Conservation (phyloP, 805 yeast species). For the Starmerella floris region DNA sequence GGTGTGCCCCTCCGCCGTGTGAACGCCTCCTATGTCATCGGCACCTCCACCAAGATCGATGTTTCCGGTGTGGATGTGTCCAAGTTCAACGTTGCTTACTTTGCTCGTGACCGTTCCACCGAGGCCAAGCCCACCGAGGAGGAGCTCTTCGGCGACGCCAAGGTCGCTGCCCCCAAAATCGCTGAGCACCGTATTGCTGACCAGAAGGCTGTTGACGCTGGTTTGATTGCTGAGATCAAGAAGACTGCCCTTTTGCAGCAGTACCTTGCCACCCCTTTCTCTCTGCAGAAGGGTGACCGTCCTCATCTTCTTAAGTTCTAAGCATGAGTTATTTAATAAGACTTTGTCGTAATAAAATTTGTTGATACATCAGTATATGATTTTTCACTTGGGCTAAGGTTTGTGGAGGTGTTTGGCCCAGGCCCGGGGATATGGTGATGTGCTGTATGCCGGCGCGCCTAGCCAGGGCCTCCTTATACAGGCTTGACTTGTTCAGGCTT, state of each 20-base stretch:
- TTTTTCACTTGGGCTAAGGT: too few species aligned
- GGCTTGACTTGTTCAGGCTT: too few species aligned
- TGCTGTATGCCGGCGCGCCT: too few species aligned
- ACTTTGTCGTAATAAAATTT: not conserved
- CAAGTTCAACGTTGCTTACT: conserved; percentile 88
- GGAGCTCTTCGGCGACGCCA: conserved; percentile 77
- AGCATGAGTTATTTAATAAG: conserved; percentile 21
- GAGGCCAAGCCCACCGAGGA: conserved; percentile 68
- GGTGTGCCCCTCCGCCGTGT: conserved; percentile 99
- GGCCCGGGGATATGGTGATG: too few species aligned
- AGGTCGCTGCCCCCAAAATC: conserved; percentile 68
- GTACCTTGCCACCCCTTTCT: conserved; percentile 90
- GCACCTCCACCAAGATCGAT: conserved; percentile 86
- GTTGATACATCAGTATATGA: too few species aligned
- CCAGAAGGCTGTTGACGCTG: conserved; percentile 90
- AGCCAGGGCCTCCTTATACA: too few species aligned
- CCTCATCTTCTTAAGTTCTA: conserved; percentile 97
- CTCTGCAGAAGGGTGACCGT: conserved; percentile 94
- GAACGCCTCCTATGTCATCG: conserved; percentile 96
- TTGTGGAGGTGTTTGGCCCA: too few species aligned
- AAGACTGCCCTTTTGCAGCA: conserved; percentile 94
- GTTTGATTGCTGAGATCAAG: conserved; percentile 85
- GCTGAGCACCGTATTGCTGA: conserved; percentile 90
- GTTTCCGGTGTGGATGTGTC: conserved; percentile 60
- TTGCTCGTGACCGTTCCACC: conserved; percentile 85